Conservation (phyloP, 495 filamentous ascomycete species). For the Hypomontagnella monticulosa region DNA sequence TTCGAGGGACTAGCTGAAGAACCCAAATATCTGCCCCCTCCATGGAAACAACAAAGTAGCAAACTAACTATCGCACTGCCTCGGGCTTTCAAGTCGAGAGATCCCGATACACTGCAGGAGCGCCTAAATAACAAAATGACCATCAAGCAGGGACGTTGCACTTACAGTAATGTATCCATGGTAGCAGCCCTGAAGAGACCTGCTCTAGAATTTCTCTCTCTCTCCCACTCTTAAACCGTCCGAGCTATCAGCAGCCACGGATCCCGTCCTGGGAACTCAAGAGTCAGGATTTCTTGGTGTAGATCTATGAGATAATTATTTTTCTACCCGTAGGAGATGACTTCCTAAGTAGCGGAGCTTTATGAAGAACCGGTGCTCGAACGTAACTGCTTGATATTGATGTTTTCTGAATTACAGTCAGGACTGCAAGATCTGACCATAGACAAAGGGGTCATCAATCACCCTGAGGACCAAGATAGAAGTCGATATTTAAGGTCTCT, state of each 20-base stretch:
- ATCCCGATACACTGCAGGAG: background rate
- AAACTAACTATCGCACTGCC: slow-evolving; percentile 5
- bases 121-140: slow-evolving; percentile 25
- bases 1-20: background rate
- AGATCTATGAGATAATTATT: background rate
- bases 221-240: slow-evolving; percentile 12
- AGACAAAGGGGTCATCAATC: background rate
- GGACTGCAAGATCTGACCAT: slow-evolving; percentile 3
- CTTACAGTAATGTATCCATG: slow-evolving; percentile 88
- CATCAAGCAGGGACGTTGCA: slow-evolving; percentile 35
- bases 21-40: background rate
- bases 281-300: background rate
- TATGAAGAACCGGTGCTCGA: slow-evolving; percentile 5
- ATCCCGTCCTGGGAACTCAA: background rate
- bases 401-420: background rate
- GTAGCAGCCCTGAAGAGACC: slow-evolving; percentile 12
- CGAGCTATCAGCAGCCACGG: slow-evolving; percentile 7
- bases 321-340: background rate
- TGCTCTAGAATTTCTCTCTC: slow-evolving; percentile 2
- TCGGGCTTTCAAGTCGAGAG: slow-evolving; percentile 3
- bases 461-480: slow-evolving; percentile 2
- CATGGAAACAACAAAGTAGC: slow-evolving; percentile 1
- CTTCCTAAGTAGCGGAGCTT: background rate
- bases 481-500: background rate
- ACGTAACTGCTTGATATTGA: background rate